Percentiles rank a stretch among this genome's conserved stretches.
Evolutionary conservation across 2,329 filamentous ascomycete species (phyloP).

Genomic region (Cryoendolithus antarcticus): DNA sequence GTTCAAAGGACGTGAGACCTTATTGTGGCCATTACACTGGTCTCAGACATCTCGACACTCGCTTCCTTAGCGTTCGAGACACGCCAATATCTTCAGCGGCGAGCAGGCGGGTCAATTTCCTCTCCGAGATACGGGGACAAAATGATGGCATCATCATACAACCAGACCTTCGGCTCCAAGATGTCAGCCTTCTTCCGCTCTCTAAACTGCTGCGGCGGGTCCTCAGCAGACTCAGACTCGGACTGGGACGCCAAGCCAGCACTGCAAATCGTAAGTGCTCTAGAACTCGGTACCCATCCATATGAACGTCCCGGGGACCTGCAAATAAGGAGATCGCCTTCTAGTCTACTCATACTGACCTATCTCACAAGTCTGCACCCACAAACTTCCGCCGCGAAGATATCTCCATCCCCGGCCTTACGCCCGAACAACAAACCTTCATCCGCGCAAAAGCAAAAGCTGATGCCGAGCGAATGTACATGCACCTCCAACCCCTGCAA

Average conservation of each 20-base stretch:
- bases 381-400: conserved; percentile 24
- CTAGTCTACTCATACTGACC: conserved; percentile 1
- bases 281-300: neutral
- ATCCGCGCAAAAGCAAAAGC: conserved; percentile 20
- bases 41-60: conserved; percentile 1
- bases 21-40: neutral
- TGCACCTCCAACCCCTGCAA: conserved; percentile 17
- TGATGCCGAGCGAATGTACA: conserved; percentile 19
- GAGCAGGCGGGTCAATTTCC: neutral
- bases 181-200: conserved; percentile 5
- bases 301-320: neutral
- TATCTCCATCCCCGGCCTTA: conserved; percentile 19
- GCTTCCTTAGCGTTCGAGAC: neutral
- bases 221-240: conserved; percentile 1
- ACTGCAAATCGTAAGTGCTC: conserved; percentile 1
- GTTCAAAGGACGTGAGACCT: neutral
- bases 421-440: conserved; percentile 14
- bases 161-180: neutral
- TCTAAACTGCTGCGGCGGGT: conserved; percentile 6
- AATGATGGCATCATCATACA: neutral
- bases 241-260: neutral
- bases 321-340: neutral
- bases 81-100: neutral
- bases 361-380: conserved; percentile 16
- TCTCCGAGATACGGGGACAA: neutral